Evolutionary conservation across 345 rosid genomes (phyloP).

Genomic region (Hypericum androsaemum): DNA sequence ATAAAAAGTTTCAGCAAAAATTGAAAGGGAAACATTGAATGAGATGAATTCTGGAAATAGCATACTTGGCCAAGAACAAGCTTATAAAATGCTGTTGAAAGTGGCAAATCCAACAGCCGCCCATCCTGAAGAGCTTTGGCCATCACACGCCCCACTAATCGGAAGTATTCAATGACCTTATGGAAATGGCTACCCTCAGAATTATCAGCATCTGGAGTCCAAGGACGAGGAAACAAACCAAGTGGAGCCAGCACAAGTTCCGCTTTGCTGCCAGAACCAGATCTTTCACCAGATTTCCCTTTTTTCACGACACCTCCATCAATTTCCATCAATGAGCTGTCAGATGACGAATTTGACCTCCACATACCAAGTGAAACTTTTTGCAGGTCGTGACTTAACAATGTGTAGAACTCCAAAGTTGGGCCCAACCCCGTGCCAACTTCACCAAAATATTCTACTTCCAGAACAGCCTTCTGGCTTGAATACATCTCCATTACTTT

Average conservation of each 20-base stretch:
- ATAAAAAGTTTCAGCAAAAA: constrained; percentile 2
- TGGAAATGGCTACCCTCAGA: constrained; percentile 68
- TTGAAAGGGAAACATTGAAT: background rate
- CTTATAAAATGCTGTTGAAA: constrained; percentile 78
- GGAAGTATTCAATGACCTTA: constrained; percentile 74
- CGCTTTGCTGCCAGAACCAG: constrained; percentile 26
- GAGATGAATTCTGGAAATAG: constrained; percentile 3
- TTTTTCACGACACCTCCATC: constrained; percentile 45
- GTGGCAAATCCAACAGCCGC: constrained; percentile 78
- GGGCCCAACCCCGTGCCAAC: constrained; percentile 99
- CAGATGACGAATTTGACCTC: constrained; percentile 58
- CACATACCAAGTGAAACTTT: constrained; percentile 81
- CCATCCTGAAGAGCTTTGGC: constrained; percentile 99
- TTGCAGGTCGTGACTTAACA: constrained; percentile 88
- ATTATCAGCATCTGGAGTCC: constrained; percentile 62
- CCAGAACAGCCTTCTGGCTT: constrained; percentile 96
- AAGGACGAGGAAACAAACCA: constrained; percentile 91
- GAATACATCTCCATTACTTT: constrained; percentile 99
- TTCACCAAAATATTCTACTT: constrained; percentile 99
- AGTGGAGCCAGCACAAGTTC: constrained; percentile 68
- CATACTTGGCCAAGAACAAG: constrained; percentile 87
- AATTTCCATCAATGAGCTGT: constrained; percentile 42
- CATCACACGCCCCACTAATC: constrained; percentile 89
- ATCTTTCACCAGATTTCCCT: constrained; percentile 22
- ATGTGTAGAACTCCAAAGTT: constrained; percentile 93